Evolutionary conservation across 2,329 filamentous ascomycete species (phyloP).

Genomic region (Paraconiothyrium brasiliense): DNA sequence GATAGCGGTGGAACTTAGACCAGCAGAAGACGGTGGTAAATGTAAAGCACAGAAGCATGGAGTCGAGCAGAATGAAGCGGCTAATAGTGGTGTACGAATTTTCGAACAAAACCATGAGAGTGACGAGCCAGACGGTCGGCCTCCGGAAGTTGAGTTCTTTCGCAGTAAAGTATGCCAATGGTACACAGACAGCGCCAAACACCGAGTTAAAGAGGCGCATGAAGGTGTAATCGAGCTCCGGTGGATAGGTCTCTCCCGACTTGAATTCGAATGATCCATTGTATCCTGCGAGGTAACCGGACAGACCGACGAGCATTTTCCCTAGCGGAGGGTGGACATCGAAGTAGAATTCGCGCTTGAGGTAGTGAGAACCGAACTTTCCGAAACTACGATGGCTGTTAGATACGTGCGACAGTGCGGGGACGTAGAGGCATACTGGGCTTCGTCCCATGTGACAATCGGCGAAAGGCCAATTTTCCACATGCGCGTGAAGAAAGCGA

Average conservation of each 20-base stretch:
- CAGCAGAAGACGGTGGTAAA: constrained; percentile 97
- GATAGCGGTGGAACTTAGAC: constrained; percentile 93
- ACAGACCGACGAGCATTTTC: constrained; percentile 97
- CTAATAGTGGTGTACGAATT: constrained; percentile 99
- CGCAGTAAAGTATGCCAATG: constrained; percentile 93
- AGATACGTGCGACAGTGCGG: constrained; percentile 22
- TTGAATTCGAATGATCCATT: constrained; percentile 99
- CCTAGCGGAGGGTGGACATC: constrained; percentile 95
- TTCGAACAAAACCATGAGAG: constrained; percentile 96
- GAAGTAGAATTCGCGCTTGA: constrained; percentile 99
- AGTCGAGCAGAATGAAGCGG: constrained; percentile 96
- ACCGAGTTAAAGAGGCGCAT: constrained; percentile 98
- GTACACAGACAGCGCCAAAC: constrained; percentile 92
- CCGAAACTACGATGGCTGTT: constrained; percentile 71
- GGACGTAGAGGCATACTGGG: constrained; percentile 65
- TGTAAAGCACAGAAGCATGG: constrained; percentile 99
- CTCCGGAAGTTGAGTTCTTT: constrained; percentile 87
- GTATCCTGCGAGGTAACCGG: constrained; percentile 95
- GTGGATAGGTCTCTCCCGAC: constrained; percentile 93
- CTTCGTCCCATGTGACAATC: constrained; percentile 81
- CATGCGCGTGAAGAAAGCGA: constrained; percentile 73
- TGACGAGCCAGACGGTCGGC: constrained; percentile 92
- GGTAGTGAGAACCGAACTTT: constrained; percentile 98
- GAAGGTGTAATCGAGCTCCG: constrained; percentile 94
- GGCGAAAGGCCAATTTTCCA: constrained; percentile 74